Percentiles rank a stretch among this genome's conserved stretches.
Evolutionary conservation across 1,139 yeast species (phyloP).

Genomic region (Debaryomyces robertsiae): DNA sequence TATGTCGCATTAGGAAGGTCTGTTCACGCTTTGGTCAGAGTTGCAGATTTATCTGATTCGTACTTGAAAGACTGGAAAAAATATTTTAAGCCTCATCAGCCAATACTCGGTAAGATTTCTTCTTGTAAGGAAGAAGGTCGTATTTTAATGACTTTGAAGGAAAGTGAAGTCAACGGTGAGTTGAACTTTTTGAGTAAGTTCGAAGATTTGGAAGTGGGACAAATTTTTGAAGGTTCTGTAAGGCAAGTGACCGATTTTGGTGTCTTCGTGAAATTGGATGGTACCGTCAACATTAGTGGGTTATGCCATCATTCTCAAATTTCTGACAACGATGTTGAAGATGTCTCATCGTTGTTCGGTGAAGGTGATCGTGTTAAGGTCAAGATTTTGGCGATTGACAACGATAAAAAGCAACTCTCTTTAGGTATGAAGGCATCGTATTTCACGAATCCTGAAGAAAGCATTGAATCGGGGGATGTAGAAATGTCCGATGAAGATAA

Average conservation of each 20-base stretch:
- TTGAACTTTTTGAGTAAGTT: slow-evolving; percentile 56
- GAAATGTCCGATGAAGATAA: slow-evolving; percentile 28
- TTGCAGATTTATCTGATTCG: slow-evolving; percentile 79
- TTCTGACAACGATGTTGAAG: slow-evolving; percentile 61
- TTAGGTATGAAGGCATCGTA: slow-evolving; percentile 95
- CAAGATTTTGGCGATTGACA: slow-evolving; percentile 65
- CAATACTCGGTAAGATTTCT: slow-evolving; percentile 74
- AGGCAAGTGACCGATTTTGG: slow-evolving; percentile 85
- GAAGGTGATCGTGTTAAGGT: slow-evolving; percentile 92
- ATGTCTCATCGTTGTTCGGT: slow-evolving; percentile 65
- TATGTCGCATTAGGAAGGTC: slow-evolving; percentile 76
- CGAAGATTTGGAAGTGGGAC: slow-evolving; percentile 69
- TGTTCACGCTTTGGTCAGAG: slow-evolving; percentile 78
- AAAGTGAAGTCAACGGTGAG: slow-evolving; percentile 76
- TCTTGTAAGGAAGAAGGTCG: slow-evolving; percentile 64
- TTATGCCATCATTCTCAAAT: slow-evolving; percentile 86
- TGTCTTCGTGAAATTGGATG: slow-evolving; percentile 81
- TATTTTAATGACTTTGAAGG: slow-evolving; percentile 78
- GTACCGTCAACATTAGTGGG: slow-evolving; percentile 76
- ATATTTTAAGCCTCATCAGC: slow-evolving; percentile 67
- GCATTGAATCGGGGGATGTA: slow-evolving; percentile 27
- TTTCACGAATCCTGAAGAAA: slow-evolving; percentile 50
- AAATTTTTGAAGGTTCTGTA: slow-evolving; percentile 76
- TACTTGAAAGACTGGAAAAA: slow-evolving; percentile 87
- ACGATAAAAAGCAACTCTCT: slow-evolving; percentile 71